Base-by-base conservation (phyloP, 106 monocot species). In the Acorus calamus region DNA sequence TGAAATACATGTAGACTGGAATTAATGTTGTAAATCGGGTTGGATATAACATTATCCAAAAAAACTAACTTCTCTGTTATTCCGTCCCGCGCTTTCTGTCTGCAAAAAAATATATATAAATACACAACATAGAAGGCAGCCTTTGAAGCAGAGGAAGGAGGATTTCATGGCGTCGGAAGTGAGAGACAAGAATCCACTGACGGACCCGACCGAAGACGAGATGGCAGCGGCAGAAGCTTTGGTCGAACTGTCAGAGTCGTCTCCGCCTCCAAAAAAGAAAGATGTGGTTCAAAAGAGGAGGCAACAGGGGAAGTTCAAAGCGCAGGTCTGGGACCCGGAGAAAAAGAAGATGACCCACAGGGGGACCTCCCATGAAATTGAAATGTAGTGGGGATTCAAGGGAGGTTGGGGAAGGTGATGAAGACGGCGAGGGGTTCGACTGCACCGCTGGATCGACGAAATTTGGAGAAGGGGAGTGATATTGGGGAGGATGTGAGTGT, bases 221-320 rank as follows among this genome's bases (percentile, higher is more conserved):
- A 28, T 28, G 68, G 61, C 9, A 49, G 72, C 13, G 44, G 51
- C 45, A 44, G 42, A 7, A 42, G 56, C 52, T 47, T 73, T 64
- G 64, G 76, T 73, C 45, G 71, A 60, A n/a, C 83, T 62, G 79
- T 69, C 79, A 46, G 83, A 0, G 71, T 78, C 9, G 68, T 75
- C 2, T 46, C 28, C 28, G 28, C 28, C 28, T 28, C 28, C 1
- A 1, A 28, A 28, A 28, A 28, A 0, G 28, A 28, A 28, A 28
- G 28, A 0, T 28, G 28, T 28, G 28, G 28, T 28, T 28, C 28
- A 28, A 28, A 28, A 72, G 49, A 77, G 72, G 72, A 60, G 77
- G 50, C 77, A 71, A 10, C 72, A 72, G 77, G 77, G 77, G 11
- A 56, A 72, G 47, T 77, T 72, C 62, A 72, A 71, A 42, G 77